These are phyloP conservation scores for Mycena pura DNA, from an alignment of 768 basidiomycete genomes.

Conservation along the genomic window DNA sequence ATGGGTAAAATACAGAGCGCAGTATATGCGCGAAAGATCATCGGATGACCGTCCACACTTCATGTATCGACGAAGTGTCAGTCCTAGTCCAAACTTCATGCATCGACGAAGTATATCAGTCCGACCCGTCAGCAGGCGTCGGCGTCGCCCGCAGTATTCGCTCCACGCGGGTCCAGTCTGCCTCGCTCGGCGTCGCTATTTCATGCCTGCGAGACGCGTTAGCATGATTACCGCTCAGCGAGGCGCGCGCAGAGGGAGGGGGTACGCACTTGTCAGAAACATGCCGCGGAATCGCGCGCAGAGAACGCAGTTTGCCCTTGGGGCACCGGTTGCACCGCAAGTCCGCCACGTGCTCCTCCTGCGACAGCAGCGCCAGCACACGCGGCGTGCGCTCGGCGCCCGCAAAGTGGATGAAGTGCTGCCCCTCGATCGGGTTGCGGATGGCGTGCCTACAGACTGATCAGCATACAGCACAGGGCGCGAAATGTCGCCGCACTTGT, in stretches of 20 bases:
- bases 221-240: no score
- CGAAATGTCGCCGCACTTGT: neutral
- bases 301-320: conserved; percentile 9
- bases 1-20: neutral
- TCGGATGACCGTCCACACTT: no score
- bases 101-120: neutral
- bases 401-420: conserved; percentile 7
- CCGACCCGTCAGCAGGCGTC: neutral
- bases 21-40: neutral
- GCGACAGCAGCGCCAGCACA: conserved; percentile 8
- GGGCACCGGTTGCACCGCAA: conserved; percentile 12
- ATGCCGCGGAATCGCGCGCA: conserved; percentile 12
- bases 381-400: conserved; percentile 20
- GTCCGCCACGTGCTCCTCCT: conserved; percentile 1
- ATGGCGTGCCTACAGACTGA: conserved; percentile 19
- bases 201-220: conserved; percentile 7
- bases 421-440: neutral
- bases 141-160: conserved; percentile 6
- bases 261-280: conserved; percentile 19
- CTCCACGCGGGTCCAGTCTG: conserved; percentile 13
- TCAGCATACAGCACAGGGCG: neutral
- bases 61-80: no score
- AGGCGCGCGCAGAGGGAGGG: no score
- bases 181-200: neutral
- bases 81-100: no score